These are phyloP conservation scores for Paulownia fortunei DNA, from an alignment of 257 asterid species.

Conservation along the genomic window DNA sequence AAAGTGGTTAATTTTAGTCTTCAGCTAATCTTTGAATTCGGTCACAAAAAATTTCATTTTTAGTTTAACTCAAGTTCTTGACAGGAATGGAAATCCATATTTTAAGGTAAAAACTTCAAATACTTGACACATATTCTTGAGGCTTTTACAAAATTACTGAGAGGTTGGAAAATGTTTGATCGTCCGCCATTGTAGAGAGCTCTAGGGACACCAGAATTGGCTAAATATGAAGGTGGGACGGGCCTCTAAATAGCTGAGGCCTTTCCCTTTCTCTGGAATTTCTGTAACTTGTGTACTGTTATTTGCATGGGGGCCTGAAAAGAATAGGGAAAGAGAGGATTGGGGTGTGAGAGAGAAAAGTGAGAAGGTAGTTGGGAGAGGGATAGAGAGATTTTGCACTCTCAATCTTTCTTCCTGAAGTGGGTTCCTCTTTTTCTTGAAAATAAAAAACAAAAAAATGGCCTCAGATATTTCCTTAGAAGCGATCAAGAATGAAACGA, in stretches of 20 bases:
- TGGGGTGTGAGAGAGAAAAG: background rate
- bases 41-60: background rate
- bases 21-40: background rate
- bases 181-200: conserved; percentile 41
- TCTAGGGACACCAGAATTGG: background rate
- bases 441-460: conserved; percentile 16
- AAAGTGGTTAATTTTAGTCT: background rate
- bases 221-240: conserved; percentile 24
- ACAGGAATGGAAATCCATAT: conserved; percentile 19
- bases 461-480: conserved; percentile 46
- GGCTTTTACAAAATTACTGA: background rate
- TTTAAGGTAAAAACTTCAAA: background rate
- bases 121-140: conserved; percentile 17
- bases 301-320: conserved; percentile 28
- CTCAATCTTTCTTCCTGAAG: conserved; percentile 38
- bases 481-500: conserved; percentile 44
- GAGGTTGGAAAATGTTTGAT: conserved; percentile 15
- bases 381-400: conserved; percentile 27
- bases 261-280: conserved; percentile 3
- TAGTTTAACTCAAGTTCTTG: background rate
- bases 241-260: conserved; percentile 18
- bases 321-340: background rate
- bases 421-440: conserved; percentile 25
- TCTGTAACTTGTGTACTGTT: conserved; percentile 1
- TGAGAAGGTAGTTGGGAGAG: conserved; percentile 1